Conservation (phyloP, 2,329 filamentous ascomycete genomes). For the Fusarium denticulatum region DNA sequence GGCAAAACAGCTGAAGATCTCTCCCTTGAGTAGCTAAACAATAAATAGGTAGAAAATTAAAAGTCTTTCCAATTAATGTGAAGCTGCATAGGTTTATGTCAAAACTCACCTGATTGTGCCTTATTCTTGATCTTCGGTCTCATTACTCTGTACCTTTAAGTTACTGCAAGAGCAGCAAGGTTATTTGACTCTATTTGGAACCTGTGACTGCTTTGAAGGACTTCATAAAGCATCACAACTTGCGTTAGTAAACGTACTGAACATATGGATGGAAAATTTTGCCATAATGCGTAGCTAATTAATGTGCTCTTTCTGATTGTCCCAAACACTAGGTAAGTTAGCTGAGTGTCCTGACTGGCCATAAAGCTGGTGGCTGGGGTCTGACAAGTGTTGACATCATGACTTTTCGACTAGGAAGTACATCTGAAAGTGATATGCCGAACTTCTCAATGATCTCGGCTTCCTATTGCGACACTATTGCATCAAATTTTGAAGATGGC, state of each 20-base stretch:
- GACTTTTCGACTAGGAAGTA: conserved; percentile 26
- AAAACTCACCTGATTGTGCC: not conserved
- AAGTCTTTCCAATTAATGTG: not conserved
- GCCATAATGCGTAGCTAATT: not conserved
- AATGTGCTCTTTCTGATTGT: not conserved
- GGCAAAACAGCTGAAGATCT: not conserved
- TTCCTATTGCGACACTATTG: not conserved
- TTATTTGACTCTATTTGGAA: not conserved
- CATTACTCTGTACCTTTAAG: not conserved
- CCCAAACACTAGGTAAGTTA: not conserved
- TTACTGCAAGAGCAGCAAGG: not conserved
- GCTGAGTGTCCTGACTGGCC: not conserved
- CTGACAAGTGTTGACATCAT: conserved; percentile 41
- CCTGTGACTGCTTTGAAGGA: not conserved
- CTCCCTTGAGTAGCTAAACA: not conserved
- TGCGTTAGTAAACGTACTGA: not conserved
- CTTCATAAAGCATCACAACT: not conserved
- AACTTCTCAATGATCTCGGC: not conserved
- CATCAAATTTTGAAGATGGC: conserved; percentile 38
- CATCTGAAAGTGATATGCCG: not conserved
- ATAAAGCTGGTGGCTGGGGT: conserved; percentile 29
- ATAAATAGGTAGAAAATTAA: not conserved
- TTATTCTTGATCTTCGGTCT: not conserved
- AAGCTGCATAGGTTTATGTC: not conserved
- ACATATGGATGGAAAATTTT: not conserved